Evolutionary conservation across 148 eudicot genomes (phyloP).

Genomic region (Spergularia marina): DNA sequence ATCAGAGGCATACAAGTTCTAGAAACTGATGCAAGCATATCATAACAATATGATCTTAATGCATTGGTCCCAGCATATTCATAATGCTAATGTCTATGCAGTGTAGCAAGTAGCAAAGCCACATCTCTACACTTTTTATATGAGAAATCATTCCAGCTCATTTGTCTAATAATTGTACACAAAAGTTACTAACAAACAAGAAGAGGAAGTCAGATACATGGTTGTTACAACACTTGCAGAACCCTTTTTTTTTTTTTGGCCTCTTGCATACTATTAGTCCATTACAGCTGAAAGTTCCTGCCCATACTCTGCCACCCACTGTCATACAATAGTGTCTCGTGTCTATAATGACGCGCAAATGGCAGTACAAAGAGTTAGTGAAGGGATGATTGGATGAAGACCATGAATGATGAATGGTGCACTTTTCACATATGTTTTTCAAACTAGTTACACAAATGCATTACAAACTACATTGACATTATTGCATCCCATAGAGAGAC

Average conservation of each 20-base stretch:
- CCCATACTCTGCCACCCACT: constrained; percentile 24
- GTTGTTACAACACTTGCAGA: constrained; percentile 17
- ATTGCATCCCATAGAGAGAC: constrained; percentile 16
- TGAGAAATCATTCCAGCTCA: constrained; percentile 32
- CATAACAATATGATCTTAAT: constrained; percentile 7
- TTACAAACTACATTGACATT: constrained; percentile 18
- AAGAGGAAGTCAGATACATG: constrained; percentile 4
- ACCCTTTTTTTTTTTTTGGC: constrained; percentile 14
- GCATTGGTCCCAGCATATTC: constrained; percentile 21
- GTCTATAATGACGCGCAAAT: no score
- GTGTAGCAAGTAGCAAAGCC: constrained; percentile 12
- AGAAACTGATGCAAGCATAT: background rate
- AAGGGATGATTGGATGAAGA: no score
- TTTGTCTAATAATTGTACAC: constrained; percentile 27
- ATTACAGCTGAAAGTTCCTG: constrained; percentile 14
- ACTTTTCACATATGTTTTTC: background rate
- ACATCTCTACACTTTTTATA: constrained; percentile 14
- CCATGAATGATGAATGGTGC: background rate
- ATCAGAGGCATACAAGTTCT: background rate
- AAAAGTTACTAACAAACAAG: constrained; percentile 7
- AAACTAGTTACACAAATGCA: constrained; percentile 8
- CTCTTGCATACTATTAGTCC: constrained; percentile 5
- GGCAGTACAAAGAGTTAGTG: no score
- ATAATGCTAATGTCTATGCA: constrained; percentile 15
- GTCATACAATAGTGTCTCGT: background rate